These are phyloP conservation scores for Talaromyces amestolkiae DNA, from an alignment of 2,329 filamentous ascomycete genomes.

Conservation along the genomic window DNA sequence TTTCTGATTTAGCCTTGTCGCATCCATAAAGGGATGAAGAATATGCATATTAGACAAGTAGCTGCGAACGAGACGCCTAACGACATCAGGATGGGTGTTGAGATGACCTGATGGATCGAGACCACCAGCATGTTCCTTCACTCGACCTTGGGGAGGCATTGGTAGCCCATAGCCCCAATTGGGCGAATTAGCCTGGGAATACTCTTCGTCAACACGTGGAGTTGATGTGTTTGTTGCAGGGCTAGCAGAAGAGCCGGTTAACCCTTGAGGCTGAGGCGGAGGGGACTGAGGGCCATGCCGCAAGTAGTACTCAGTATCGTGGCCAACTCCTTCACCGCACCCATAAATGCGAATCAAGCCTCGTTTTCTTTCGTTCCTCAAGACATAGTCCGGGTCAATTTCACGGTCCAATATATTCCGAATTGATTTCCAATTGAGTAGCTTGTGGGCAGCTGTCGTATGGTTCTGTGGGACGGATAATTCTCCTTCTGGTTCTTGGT, in stretches of 20 bases:
- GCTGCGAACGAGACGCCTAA: constrained; percentile 52
- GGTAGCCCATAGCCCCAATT: constrained; percentile 54
- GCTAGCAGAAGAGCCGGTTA: constrained; percentile 34
- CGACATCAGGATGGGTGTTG: constrained; percentile 52
- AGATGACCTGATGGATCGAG: constrained; percentile 52
- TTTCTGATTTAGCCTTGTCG: constrained; percentile 51
- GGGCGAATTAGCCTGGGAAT: constrained; percentile 40
- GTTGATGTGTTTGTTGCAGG: constrained; percentile 31
- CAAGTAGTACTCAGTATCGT: constrained; percentile 45
- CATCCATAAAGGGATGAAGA: constrained; percentile 63
- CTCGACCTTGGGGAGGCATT: constrained; percentile 28
- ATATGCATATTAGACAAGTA: constrained; percentile 62
- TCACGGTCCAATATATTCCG: constrained; percentile 58
- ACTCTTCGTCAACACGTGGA: constrained; percentile 28
- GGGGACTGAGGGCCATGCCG: constrained; percentile 18
- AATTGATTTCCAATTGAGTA: constrained; percentile 72
- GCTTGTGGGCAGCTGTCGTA: constrained; percentile 80
- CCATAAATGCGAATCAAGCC: constrained; percentile 75
- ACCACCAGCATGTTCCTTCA: constrained; percentile 44
- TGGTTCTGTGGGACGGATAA: constrained; percentile 79
- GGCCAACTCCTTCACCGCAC: constrained; percentile 70
- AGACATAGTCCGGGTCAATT: constrained; percentile 68
- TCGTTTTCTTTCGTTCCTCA: constrained; percentile 69
- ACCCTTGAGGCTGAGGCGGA: background rate
- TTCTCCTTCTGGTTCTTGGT: constrained; percentile 48